Percentiles rank a stretch among this genome's conserved stretches.
Conservation (phyloP, 805 yeast species). For the Metschnikowia anglica region DNA sequence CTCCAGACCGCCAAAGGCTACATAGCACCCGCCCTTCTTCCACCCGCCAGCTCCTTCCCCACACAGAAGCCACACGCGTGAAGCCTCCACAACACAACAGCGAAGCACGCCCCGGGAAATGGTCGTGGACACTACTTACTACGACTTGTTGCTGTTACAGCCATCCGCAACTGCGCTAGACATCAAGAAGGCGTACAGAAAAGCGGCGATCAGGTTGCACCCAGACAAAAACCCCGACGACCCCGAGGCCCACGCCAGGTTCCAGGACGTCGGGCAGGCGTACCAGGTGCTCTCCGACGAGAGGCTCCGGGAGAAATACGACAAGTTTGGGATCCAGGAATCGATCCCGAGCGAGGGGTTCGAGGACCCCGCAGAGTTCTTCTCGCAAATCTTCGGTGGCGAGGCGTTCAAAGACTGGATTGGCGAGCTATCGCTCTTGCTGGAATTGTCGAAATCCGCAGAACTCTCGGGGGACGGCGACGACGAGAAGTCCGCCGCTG, state of each 20-base stretch:
- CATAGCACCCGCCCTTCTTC: no score
- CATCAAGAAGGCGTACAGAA: slow-evolving; percentile 55
- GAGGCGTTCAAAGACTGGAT: slow-evolving; percentile 73
- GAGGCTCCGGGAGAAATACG: slow-evolving; percentile 62
- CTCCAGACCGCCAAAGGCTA: no score
- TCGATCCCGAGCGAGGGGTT: slow-evolving; percentile 70
- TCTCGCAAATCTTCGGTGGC: slow-evolving; percentile 79
- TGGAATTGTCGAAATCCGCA: slow-evolving; percentile 42
- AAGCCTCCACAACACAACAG: no score
- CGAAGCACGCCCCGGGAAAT: no score
- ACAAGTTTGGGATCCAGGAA: slow-evolving; percentile 71
- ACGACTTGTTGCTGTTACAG: slow-evolving; percentile 36
- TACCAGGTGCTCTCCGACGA: slow-evolving; percentile 75
- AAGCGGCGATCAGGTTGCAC: slow-evolving; percentile 83
- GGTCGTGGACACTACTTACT: slow-evolving; percentile 48
- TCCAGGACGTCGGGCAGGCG: slow-evolving; percentile 60
- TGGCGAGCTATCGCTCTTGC: slow-evolving; percentile 47
- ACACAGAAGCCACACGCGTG: no score
- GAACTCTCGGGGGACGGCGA: slow-evolving; percentile 40
- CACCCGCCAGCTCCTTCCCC: no score
- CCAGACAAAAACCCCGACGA: slow-evolving; percentile 50
- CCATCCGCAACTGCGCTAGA: slow-evolving; percentile 43
- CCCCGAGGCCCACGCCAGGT: slow-evolving; percentile 43
- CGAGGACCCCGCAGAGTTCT: slow-evolving; percentile 65
- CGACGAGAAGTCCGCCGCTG: slow-evolving; percentile 23